Evolutionary conservation across 2,329 filamentous ascomycete species (phyloP).

Genomic region (Plenodomus tracheiphilus): DNA sequence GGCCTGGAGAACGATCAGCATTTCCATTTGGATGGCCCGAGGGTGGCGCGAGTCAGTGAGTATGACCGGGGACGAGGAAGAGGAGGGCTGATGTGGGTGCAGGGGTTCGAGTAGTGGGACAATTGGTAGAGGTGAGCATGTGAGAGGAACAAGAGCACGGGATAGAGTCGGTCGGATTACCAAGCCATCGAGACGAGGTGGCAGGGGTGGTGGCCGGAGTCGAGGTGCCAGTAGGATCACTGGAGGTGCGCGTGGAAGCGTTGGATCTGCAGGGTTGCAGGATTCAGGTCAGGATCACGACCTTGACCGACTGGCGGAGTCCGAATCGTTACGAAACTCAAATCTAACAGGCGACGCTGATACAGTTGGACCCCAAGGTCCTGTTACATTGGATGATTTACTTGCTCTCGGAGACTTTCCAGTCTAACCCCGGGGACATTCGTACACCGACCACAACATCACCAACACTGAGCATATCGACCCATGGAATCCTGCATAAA

Average conservation of each 20-base stretch:
- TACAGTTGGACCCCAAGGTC: no score
- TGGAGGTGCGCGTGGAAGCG: not conserved
- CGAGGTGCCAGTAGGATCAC: slow-evolving; percentile 3
- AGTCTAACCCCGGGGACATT: not conserved
- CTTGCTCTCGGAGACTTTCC: slow-evolving; percentile 1
- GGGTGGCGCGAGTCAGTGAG: slow-evolving; percentile 12
- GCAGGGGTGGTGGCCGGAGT: slow-evolving; percentile 1
- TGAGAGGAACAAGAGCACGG: not conserved
- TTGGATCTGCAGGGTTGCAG: not conserved
- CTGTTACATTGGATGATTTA: not conserved
- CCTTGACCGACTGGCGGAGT: not conserved
- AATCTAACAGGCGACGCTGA: no score
- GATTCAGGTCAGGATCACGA: not conserved
- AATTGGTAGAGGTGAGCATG: slow-evolving; percentile 1
- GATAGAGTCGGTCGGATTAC: slow-evolving; percentile 1
- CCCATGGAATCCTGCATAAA: not conserved
- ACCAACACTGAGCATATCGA: not conserved
- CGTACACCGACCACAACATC: not conserved
- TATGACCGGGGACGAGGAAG: slow-evolving; percentile 1
- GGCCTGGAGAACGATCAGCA: slow-evolving; percentile 36
- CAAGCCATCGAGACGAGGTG: slow-evolving; percentile 8
- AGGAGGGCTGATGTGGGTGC: not conserved
- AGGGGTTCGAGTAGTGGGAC: not conserved
- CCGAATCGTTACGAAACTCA: not conserved
- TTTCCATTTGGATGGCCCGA: slow-evolving; percentile 32